A percentile compares a stretch with the other conserved stretches of the same genome.
Conservation (phyloP, 2,329 filamentous ascomycete genomes). For the Trichoderma guizhouense region DNA sequence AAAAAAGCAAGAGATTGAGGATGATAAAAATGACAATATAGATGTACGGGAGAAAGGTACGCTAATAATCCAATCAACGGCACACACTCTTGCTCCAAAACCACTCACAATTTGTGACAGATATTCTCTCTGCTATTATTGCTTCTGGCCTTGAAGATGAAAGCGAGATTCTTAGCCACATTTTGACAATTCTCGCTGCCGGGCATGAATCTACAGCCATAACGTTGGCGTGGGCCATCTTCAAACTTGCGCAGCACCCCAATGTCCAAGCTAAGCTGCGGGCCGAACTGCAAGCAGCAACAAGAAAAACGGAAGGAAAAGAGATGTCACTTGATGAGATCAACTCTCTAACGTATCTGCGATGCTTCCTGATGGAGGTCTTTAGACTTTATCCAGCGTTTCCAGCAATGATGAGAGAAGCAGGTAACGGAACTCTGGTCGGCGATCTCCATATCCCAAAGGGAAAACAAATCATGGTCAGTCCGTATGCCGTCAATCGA, state of each 20-base stretch:
- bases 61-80: too few relatives aligned
- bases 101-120: neutral
- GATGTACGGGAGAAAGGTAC: neutral
- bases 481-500: neutral
- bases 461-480: neutral
- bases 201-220: conserved; percentile 9
- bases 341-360: neutral
- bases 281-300: neutral
- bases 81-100: too few relatives aligned
- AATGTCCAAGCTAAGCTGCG: neutral
- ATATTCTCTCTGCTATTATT: conserved; percentile 2
- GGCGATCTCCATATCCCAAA: neutral
- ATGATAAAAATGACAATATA: neutral
- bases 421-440: neutral
- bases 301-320: neutral
- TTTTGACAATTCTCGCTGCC: neutral
- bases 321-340: neutral
- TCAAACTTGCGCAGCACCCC: neutral
- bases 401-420: neutral
- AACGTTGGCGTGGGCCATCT: neutral
- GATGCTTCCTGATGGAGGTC: conserved; percentile 7
- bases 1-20: neutral
- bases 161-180: neutral
- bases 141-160: neutral
- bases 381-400: conserved; percentile 4